phyloP scores from a whole-genome alignment of 257 asterid genomes.

The Asclepias syriaca region DNA sequence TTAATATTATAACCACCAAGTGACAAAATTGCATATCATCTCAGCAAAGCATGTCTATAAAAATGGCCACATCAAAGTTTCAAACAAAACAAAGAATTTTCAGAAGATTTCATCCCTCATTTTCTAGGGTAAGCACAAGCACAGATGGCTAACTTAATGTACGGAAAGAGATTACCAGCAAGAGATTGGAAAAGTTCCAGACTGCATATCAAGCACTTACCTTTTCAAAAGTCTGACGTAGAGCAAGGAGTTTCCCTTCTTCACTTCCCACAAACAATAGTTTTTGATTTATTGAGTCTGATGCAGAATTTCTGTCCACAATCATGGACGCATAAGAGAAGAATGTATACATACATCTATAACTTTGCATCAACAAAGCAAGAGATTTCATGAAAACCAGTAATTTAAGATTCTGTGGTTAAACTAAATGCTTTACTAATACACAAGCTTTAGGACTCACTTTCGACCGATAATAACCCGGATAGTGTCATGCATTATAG shows the following conservation, averaged over 20 bases:
- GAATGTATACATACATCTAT: not conserved
- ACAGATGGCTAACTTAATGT: not conserved
- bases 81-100: not conserved
- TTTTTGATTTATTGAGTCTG: constrained; percentile 75
- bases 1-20: not conserved
- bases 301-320: constrained; percentile 73
- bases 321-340: constrained; percentile 5
- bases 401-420: not conserved
- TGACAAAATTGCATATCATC: not conserved
- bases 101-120: not conserved
- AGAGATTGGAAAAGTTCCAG: not conserved
- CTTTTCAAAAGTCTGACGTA: constrained; percentile 85
- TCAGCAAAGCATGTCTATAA: not conserved
- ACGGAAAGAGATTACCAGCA: not conserved
- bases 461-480: constrained; percentile 84
- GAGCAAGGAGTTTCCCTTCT: constrained; percentile 93
- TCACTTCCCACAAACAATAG: constrained; percentile 86
- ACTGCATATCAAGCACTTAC: constrained; percentile 29
- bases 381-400: not conserved
- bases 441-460: constrained; percentile 37
- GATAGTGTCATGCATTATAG: constrained; percentile 90
- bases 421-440: not conserved
- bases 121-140: not conserved
- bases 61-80: not conserved
- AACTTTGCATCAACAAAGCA: constrained; percentile 1